Conservation (phyloP, 441 rosid species). For the Pelargonium hybrid region DNA sequence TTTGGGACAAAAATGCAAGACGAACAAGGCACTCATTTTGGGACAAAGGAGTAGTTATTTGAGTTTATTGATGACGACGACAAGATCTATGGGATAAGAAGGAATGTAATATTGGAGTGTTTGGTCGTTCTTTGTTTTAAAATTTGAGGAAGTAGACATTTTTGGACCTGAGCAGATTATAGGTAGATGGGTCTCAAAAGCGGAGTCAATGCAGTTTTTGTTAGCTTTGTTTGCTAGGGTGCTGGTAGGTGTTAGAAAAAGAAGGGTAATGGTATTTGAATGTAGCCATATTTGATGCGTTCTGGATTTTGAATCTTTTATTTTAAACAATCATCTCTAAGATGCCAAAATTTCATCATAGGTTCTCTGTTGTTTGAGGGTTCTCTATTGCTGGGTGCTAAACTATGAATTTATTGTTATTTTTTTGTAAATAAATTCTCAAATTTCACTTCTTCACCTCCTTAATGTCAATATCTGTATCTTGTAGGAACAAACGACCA, state of each 20-base stretch:
- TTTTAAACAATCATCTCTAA: neutral
- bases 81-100: neutral
- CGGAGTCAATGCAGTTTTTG: neutral
- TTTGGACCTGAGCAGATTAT: neutral
- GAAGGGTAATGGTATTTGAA: too few species aligned
- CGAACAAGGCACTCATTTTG: too few species aligned
- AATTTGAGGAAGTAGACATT: neutral
- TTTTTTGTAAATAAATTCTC: neutral
- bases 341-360: neutral
- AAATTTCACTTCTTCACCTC: neutral
- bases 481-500: slow-evolving; percentile 83
- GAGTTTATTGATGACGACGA: neutral
- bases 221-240: neutral
- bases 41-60: too few species aligned
- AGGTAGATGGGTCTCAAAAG: neutral
- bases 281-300: neutral
- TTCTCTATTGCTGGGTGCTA: neutral
- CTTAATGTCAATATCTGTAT: neutral
- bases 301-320: neutral
- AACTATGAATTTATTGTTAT: neutral
- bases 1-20: too few species aligned
- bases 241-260: neutral
- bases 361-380: neutral
- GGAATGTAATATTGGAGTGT: neutral
- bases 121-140: neutral